A percentile compares a stretch with the other conserved stretches of the same genome.
Conservation (phyloP, 768 basidiomycete genomes). For the Tylopilus felleus region DNA sequence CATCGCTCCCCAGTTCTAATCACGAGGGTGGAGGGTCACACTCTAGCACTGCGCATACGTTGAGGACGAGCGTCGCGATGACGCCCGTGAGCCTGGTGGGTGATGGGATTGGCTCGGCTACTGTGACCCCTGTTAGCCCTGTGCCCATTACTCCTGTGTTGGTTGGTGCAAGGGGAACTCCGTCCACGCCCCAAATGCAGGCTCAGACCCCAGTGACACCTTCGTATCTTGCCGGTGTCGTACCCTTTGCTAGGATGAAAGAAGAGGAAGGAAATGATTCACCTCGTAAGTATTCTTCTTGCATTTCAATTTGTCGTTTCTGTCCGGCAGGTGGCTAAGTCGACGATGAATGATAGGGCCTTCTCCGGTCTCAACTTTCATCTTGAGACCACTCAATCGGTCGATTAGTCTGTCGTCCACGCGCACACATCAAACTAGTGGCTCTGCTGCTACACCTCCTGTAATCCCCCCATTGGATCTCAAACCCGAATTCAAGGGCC, state of each 20-base stretch:
- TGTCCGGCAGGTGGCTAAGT: conserved; percentile 2
- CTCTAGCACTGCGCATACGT: conserved; percentile 30
- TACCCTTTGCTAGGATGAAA: conserved; percentile 24
- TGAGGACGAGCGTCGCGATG: conserved; percentile 30
- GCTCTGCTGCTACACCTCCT: conserved; percentile 40
- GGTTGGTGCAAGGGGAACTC: conserved; percentile 13
- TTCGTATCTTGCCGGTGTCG: conserved; percentile 16
- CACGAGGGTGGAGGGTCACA: conserved; percentile 25
- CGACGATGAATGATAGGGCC: conserved; percentile 35
- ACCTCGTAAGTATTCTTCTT: conserved; percentile 38
- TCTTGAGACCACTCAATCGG: conserved; percentile 62
- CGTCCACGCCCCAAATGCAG: conserved; percentile 11
- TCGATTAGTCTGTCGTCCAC: conserved; percentile 64
- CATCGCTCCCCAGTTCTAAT: conserved; percentile 30
- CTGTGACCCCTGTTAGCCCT: conserved; percentile 28
- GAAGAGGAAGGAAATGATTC: conserved; percentile 31
- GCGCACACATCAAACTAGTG: conserved; percentile 49
- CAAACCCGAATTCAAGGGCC: conserved; percentile 48
- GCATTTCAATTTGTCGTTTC: background rate
- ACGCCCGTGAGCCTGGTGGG: conserved; percentile 27
- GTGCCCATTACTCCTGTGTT: conserved; percentile 30
- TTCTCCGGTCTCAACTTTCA: conserved; percentile 53
- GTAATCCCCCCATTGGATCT: conserved; percentile 59
- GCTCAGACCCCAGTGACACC: conserved; percentile 24
- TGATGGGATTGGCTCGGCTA: conserved; percentile 19